Conservation (phyloP, 2,329 filamentous ascomycete species). For the Paecilomyces sp. region DNA sequence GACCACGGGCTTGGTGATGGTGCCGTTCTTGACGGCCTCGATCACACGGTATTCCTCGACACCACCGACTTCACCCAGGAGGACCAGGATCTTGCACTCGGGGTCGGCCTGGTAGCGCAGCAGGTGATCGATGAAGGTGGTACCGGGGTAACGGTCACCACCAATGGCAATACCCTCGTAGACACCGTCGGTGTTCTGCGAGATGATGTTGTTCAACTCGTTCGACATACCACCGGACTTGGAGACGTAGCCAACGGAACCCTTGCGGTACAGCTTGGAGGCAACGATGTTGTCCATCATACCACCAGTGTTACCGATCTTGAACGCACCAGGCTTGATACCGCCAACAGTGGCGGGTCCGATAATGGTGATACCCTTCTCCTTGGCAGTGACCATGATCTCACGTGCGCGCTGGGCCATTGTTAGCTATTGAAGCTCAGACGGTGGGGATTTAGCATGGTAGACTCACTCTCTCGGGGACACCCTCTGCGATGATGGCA, state of each 20-base stretch:
- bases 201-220: conserved; percentile 99
- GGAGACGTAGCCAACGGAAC: conserved; percentile 97
- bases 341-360: conserved; percentile 97
- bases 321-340: conserved; percentile 98
- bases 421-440: background rate
- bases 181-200: conserved; percentile 93
- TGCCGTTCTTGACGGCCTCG: conserved; percentile 88
- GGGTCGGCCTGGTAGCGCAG: conserved; percentile 94
- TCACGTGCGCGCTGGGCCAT: conserved; percentile 76
- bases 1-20: conserved; percentile 97
- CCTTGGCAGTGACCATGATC: conserved; percentile 90
- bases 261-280: conserved; percentile 99
- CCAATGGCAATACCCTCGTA: conserved; percentile 99
- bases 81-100: conserved; percentile 91
- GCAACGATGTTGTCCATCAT: conserved; percentile 99
- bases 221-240: conserved; percentile 99
- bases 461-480: conserved; percentile 73
- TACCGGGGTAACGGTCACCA: conserved; percentile 97
- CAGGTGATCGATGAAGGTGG: conserved; percentile 98
- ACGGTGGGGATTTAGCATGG: too few species aligned
- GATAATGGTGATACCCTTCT: conserved; percentile 99
- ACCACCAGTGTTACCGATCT: conserved; percentile 99
- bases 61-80: conserved; percentile 97
- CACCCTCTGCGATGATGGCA: conserved; percentile 98
- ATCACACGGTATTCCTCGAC: conserved; percentile 99